Base-by-base conservation (phyloP, 169 alveolate species). In the Blepharisma undulans region DNA sequence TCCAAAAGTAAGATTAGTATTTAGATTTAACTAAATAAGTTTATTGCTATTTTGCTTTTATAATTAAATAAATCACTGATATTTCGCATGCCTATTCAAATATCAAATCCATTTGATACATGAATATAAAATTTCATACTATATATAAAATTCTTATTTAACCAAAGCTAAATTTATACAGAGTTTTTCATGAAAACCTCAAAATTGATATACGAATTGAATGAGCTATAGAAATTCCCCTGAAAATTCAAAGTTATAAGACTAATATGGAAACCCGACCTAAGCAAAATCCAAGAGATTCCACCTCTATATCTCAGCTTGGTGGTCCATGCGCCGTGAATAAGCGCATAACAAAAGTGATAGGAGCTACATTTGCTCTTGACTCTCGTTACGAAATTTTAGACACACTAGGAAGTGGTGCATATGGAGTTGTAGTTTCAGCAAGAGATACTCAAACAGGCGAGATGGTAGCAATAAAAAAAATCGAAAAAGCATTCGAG, bases 401-500 rank as follows among this genome's bases (percentile, higher is more conserved):
- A 22, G 92, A 90, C 76, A 30, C 91, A 29, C 33, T 79, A 21
- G 93, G 93, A 72, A 72, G 36, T 22, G 98, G 98, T 59, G 97
- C 97, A 76, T 97, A 97, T 85, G 98, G 98, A 21, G 94, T 89
- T 27, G 98, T 97, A 33, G 96, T 85, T 90, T 93, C 94, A 91
- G 98, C 98, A 22, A 48, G 77, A 30, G 95, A 94, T 59, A 93
- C 87, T 66, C 89, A 94, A 32, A 90, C 96, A 74, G 96, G 95
- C 19, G 96, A 96, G 91, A 92, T 94, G 27, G 94, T 93, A 0
- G 98, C 98, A 76, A 94, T 97, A 8, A 97, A 97, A 90, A 97
- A 97, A 78, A 95, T 97, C 22, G 96, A 95, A 81, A 92, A 93
- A 71, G 97, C 98, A 25, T 97, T 97, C 89, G 98, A 97, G 34